Conservation (phyloP, 148 eudicot species). For the Chenopodium berlandieri region DNA sequence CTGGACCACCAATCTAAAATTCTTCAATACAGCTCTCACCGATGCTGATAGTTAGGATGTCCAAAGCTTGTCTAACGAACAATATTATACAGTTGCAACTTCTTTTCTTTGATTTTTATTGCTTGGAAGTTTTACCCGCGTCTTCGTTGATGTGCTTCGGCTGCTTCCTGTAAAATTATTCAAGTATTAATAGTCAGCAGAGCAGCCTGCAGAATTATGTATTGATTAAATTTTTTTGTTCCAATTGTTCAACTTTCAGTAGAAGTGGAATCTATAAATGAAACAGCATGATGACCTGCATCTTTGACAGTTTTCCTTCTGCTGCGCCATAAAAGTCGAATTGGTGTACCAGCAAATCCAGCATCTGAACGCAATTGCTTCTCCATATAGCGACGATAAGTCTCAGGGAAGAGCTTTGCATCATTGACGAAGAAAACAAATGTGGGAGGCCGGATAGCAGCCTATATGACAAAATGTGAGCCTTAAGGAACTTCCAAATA, state of each 20-base stretch:
- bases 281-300: constrained; percentile 38
- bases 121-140: constrained; percentile 11
- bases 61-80: not conserved
- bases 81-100: constrained; percentile 12
- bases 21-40: not conserved
- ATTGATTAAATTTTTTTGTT: not conserved
- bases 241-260: too few species aligned
- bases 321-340: constrained; percentile 98
- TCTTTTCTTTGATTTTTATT: constrained; percentile 28
- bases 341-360: constrained; percentile 89
- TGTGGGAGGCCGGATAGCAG: constrained; percentile 95
- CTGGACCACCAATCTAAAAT: not conserved
- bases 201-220: not conserved
- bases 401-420: constrained; percentile 85
- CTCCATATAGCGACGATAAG: constrained; percentile 96
- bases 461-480: constrained; percentile 57
- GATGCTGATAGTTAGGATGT: not conserved
- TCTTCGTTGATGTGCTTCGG: constrained; percentile 11
- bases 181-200: not conserved
- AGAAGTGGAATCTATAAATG: not conserved
- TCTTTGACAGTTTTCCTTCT: constrained; percentile 60
- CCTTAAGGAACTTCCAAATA: constrained; percentile 6
- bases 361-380: constrained; percentile 91
- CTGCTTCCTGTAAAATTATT: constrained; percentile 21
- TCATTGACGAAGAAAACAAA: constrained; percentile 98